Evolutionary conservation across 225 moss, liverwort and hornwort genomes (phyloP).

Genomic region (Straminergon stramineum): DNA sequence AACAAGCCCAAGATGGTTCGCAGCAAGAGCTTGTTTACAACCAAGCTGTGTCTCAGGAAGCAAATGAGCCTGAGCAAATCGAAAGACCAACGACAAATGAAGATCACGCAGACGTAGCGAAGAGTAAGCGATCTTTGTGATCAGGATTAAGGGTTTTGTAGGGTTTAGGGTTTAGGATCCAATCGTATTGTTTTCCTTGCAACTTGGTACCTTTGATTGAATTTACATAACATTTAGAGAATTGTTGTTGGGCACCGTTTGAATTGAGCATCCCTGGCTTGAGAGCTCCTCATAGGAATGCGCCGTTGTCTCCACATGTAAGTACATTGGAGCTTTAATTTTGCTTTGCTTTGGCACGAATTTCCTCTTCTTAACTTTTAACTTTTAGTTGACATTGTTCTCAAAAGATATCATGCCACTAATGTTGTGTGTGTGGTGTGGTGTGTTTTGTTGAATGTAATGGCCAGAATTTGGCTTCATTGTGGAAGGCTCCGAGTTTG

Average conservation of each 20-base stretch:
- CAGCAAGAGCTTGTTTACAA: background rate
- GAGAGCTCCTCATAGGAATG: background rate
- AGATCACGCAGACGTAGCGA: background rate
- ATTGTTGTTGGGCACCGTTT: background rate
- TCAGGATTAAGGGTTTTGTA: background rate
- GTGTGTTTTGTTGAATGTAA: background rate
- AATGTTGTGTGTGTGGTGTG: background rate
- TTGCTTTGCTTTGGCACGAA: background rate
- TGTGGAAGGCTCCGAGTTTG: constrained; percentile 40
- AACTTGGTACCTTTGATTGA: background rate
- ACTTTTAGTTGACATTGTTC: background rate
- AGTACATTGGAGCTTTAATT: background rate
- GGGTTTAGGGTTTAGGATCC: background rate
- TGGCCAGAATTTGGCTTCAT: constrained; percentile 34
- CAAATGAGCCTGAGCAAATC: background rate
- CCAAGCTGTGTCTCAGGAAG: background rate
- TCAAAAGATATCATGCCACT: background rate
- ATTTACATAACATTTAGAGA: background rate
- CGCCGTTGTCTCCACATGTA: background rate
- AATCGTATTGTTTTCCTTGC: background rate
- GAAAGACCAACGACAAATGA: background rate
- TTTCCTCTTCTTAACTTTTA: background rate
- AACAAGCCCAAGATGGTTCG: background rate
- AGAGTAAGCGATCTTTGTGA: constrained; percentile 7
- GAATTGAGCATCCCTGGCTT: background rate